Conservation (phyloP, 176 grass and related monocot genomes). For the Elymus sibiricus region DNA sequence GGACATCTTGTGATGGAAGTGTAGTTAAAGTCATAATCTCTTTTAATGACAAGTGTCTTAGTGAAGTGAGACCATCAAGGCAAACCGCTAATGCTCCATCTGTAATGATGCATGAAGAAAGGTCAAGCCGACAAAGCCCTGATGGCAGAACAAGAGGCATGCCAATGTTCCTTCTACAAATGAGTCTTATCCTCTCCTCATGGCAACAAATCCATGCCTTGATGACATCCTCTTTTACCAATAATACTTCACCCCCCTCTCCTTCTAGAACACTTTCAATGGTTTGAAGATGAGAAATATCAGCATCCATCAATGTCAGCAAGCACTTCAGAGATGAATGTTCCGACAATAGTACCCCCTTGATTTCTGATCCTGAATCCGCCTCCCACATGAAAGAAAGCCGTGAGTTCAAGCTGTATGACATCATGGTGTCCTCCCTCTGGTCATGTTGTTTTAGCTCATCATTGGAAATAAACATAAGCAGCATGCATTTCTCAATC, state of each 20-base stretch:
- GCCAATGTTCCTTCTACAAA: background rate
- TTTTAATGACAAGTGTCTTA: accelerated
- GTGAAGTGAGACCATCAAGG: background rate
- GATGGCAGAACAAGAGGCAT: background rate
- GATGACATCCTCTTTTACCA: no score
- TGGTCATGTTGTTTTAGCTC: no score
- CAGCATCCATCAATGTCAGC: background rate
- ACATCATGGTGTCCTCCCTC: no score
- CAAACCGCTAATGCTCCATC: background rate
- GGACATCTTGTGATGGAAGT: background rate
- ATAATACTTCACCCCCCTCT: no score
- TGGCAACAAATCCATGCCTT: no score
- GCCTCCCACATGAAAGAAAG: no score
- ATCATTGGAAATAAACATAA: no score
- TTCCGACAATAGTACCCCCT: no score
- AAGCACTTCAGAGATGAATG: no score
- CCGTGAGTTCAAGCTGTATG: no score
- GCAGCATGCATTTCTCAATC: no score
- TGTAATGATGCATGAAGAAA: background rate
- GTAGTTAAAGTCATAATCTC: background rate
- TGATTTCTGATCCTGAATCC: no score
- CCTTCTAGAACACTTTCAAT: background rate
- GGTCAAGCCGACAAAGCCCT: background rate
- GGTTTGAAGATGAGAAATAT: background rate
- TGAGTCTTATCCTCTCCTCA: background rate